Percentiles rank a stretch among this genome's conserved stretches.
Conservation (phyloP, 1,284 basidiomycete genomes). For the Melanopsichium pennsylvanicum region DNA sequence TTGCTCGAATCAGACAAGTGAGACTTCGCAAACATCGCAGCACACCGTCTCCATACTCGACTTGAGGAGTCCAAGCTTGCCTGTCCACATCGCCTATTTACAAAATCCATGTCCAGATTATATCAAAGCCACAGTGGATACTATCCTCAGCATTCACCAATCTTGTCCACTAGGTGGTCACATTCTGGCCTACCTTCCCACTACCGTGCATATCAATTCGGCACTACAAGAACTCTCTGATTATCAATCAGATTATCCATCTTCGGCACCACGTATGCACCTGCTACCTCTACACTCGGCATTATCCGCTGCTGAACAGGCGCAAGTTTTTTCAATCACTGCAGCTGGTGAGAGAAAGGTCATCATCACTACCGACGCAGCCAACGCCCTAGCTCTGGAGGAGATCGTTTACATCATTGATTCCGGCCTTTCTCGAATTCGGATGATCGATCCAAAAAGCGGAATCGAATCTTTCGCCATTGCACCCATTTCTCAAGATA, state of each 20-base stretch:
- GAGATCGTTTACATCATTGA: slow-evolving; percentile 95
- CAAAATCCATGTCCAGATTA: slow-evolving; percentile 64
- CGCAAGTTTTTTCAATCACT: slow-evolving; percentile 80
- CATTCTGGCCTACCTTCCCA: slow-evolving; percentile 69
- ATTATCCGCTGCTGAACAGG: slow-evolving; percentile 83
- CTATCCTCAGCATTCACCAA: slow-evolving; percentile 67
- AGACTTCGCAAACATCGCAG: too few species aligned
- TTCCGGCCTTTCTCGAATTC: slow-evolving; percentile 70
- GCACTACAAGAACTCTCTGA: slow-evolving; percentile 84
- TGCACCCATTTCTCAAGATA: slow-evolving; percentile 65
- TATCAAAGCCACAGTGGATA: slow-evolving; percentile 64
- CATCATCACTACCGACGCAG: slow-evolving; percentile 92
- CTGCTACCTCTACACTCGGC: slow-evolving; percentile 87
- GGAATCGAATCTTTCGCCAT: slow-evolving; percentile 65
- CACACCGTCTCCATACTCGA: too few species aligned
- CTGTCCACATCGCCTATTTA: slow-evolving; percentile 67
- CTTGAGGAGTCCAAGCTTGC: slow-evolving; percentile 65
- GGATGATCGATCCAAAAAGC: slow-evolving; percentile 15
- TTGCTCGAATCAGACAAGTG: background rate
- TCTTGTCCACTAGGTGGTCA: slow-evolving; percentile 70
- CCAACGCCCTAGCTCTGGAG: slow-evolving; percentile 95
- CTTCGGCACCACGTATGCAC: slow-evolving; percentile 71
- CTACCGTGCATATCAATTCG: slow-evolving; percentile 71
- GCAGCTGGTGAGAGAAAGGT: slow-evolving; percentile 80
- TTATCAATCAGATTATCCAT: slow-evolving; percentile 73